Evolutionary conservation across 2,329 filamentous ascomycete species (phyloP).

Genomic region (Aspergillus flavus): DNA sequence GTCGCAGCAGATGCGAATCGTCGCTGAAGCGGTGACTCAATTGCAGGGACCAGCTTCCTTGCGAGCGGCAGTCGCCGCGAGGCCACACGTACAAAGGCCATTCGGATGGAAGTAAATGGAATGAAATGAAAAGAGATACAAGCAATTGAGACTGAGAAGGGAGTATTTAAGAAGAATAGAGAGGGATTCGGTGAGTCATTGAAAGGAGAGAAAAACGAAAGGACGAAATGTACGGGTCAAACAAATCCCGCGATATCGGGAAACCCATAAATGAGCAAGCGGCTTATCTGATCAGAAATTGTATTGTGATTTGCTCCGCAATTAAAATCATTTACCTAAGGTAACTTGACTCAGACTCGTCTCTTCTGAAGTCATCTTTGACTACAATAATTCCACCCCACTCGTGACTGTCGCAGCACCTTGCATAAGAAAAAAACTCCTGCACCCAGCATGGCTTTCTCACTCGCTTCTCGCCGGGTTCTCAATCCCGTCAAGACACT

Average conservation of each 20-base stretch:
- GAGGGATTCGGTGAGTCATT: constrained; percentile 10
- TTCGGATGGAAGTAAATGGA: constrained; percentile 14
- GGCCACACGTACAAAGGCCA: constrained; percentile 38
- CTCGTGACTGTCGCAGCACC: not conserved
- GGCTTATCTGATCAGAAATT: constrained; percentile 17
- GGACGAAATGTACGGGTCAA: constrained; percentile 14
- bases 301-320: constrained; percentile 13
- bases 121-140: not conserved
- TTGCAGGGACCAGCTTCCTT: constrained; percentile 29
- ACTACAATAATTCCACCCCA: not conserved
- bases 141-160: not conserved
- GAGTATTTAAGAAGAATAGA: constrained; percentile 4
- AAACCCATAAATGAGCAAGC: not conserved
- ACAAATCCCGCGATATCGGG: constrained; percentile 35
- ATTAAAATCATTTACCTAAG: not conserved
- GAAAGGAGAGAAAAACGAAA: constrained; percentile 5
- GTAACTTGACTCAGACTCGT: not conserved
- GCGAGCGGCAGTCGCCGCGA: constrained; percentile 38
- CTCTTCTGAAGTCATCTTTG: not conserved
- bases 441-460: constrained; percentile 20
- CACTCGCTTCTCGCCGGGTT: constrained; percentile 33
- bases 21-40: constrained; percentile 38
- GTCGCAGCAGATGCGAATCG: constrained; percentile 32
- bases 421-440: not conserved
- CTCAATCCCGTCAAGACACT: constrained; percentile 47